Percentiles rank a stretch among this genome's conserved stretches.
These are phyloP conservation scores for Poterioochromonas sp. DNA, from an alignment of 352 stramenopile species.

Conservation along the genomic window DNA sequence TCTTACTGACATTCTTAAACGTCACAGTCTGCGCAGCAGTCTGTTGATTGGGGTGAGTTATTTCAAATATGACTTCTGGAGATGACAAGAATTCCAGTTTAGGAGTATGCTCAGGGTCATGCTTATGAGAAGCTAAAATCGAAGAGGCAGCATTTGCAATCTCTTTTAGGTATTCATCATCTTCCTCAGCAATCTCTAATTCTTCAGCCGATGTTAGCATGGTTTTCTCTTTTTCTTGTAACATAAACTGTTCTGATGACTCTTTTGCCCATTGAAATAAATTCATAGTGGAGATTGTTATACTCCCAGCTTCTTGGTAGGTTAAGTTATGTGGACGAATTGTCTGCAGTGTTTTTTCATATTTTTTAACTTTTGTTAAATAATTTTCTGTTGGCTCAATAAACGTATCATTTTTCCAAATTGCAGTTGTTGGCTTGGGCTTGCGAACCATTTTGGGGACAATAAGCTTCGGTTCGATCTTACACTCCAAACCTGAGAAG, in stretches of 20 bases:
- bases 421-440: not conserved
- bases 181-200: not conserved
- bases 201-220: too few relatives aligned
- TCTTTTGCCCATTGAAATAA: constrained; percentile 31
- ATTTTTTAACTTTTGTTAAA: not conserved
- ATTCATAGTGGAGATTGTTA: not conserved
- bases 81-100: not conserved
- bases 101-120: not conserved
- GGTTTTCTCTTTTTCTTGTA: not conserved
- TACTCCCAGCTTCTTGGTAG: not conserved
- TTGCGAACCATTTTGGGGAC: constrained; percentile 8
- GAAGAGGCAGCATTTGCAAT: not conserved
- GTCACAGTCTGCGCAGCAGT: not conserved
- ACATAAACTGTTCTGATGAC: not conserved
- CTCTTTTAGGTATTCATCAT: not conserved
- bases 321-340: constrained; percentile 2
- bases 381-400: not conserved
- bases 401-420: not conserved
- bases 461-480: not conserved
- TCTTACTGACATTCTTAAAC: constrained; percentile 1
- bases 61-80: constrained; percentile 1
- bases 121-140: not conserved
- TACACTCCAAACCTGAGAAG: constrained; percentile 26
- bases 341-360: not conserved
- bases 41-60: not conserved